Conservation (phyloP, 2,329 filamentous ascomycete species). For the Colletotrichum paranaense region DNA sequence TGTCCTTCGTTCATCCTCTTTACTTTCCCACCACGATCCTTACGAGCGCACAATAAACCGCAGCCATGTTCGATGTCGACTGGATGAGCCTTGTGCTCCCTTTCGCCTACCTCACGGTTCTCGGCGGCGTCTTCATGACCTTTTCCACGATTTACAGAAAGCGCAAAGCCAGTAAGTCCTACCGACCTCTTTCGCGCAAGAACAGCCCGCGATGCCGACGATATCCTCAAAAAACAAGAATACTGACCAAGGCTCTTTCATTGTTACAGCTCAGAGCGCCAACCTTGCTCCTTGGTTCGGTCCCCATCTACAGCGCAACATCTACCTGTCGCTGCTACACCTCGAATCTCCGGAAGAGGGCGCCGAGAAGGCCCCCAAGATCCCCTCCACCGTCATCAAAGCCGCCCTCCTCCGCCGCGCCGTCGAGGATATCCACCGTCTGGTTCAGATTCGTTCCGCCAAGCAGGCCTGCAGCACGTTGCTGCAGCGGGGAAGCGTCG, state of each 20-base stretch:
- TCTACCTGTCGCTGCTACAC: constrained; percentile 94
- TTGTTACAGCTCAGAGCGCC: constrained; percentile 74
- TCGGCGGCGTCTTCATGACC: constrained; percentile 87
- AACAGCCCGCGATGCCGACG: neutral
- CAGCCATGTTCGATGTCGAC: constrained; percentile 65
- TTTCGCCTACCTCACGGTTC: constrained; percentile 88
- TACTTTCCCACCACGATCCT: constrained; percentile 28
- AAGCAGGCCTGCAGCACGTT: constrained; percentile 89
- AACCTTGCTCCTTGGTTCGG: constrained; percentile 96
- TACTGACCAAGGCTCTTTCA: constrained; percentile 33
- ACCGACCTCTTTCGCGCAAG: neutral
- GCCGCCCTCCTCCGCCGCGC: constrained; percentile 90
- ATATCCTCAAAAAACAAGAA: neutral
- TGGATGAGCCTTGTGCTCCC: constrained; percentile 90
- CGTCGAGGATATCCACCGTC: constrained; percentile 90
- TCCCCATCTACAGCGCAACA: constrained; percentile 88
- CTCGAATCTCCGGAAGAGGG: constrained; percentile 71
- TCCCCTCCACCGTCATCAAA: constrained; percentile 88
- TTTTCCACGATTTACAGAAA: constrained; percentile 95
- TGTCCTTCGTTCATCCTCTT: constrained; percentile 30
- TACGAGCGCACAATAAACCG: constrained; percentile 21
- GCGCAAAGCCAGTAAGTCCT: constrained; percentile 78
- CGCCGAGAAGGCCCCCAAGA: constrained; percentile 73
- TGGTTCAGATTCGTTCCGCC: constrained; percentile 87
- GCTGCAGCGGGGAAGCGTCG: constrained; percentile 90